These are phyloP conservation scores for Cicer chorassanicum DNA, from an alignment of 306 rosid genomes.

Conservation along the genomic window DNA sequence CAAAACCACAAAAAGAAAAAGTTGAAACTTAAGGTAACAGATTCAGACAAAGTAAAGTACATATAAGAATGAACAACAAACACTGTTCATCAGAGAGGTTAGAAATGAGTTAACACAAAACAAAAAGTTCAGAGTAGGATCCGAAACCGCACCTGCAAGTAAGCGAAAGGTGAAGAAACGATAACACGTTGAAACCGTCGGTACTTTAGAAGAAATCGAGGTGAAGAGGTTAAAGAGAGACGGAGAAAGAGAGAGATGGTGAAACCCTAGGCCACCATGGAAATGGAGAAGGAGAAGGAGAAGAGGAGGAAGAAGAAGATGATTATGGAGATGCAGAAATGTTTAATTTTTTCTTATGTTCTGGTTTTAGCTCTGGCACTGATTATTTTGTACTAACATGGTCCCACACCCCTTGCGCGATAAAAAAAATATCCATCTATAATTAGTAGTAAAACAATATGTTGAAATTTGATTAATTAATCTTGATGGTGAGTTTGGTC, in stretches of 20 bases:
- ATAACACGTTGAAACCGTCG: constrained; percentile 46
- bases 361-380: constrained; percentile 67
- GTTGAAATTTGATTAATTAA: too few species aligned
- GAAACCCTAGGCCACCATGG: constrained; percentile 57
- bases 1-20: constrained; percentile 18
- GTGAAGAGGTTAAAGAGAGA: neutral
- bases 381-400: constrained; percentile 62
- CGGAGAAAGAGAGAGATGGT: neutral
- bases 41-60: constrained; percentile 37
- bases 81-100: constrained; percentile 3
- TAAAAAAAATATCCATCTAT: too few species aligned
- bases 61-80: neutral
- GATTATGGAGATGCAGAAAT: constrained; percentile 44
- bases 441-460: too few species aligned
- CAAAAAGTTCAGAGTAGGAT: constrained; percentile 40
- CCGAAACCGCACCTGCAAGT: constrained; percentile 53
- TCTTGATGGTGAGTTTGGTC: too few species aligned
- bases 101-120: constrained; percentile 6
- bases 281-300: constrained; percentile 37
- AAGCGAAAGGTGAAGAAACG: constrained; percentile 27
- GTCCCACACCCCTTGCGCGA: constrained; percentile 50
- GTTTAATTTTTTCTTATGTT: constrained; percentile 22
- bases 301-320: constrained; percentile 32
- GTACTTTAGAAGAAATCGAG: constrained; percentile 28
- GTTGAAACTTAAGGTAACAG: constrained; percentile 31